Conservation (phyloP, 495 filamentous ascomycete genomes). For the Xylaria curta region DNA sequence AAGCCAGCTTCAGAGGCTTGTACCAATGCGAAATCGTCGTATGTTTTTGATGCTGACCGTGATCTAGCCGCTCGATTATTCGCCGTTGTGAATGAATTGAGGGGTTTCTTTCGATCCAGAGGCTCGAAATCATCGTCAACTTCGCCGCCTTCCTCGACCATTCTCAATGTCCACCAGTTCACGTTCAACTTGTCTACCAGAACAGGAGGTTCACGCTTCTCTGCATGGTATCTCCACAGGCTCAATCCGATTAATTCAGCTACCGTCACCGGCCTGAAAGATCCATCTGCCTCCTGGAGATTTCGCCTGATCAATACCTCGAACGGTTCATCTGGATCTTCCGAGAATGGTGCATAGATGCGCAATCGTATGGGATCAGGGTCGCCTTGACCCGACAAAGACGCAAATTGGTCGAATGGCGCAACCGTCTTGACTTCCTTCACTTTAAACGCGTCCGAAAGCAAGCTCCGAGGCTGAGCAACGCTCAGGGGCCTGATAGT, state of each 20-base stretch:
- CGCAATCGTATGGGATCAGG: slow-evolving; percentile 81
- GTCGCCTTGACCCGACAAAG: slow-evolving; percentile 85
- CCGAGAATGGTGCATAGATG: slow-evolving; percentile 86
- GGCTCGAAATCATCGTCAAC: slow-evolving; percentile 96
- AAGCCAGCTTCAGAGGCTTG: slow-evolving; percentile 79
- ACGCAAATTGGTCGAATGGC: slow-evolving; percentile 83
- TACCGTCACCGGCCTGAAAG: slow-evolving; percentile 73
- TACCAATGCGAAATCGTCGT: slow-evolving; percentile 92
- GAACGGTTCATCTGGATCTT: slow-evolving; percentile 69
- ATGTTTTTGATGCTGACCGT: slow-evolving; percentile 79
- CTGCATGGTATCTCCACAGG: slow-evolving; percentile 85
- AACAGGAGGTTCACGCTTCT: slow-evolving; percentile 75
- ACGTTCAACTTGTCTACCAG: slow-evolving; percentile 75
- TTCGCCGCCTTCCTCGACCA: slow-evolving; percentile 88
- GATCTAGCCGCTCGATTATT: slow-evolving; percentile 76
- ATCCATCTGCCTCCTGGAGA: slow-evolving; percentile 71
- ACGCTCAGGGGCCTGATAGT: slow-evolving; percentile 81
- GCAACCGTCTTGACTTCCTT: slow-evolving; percentile 79
- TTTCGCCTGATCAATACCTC: slow-evolving; percentile 80
- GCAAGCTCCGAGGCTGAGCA: slow-evolving; percentile 76
- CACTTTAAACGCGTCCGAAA: slow-evolving; percentile 72
- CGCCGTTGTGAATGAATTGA: slow-evolving; percentile 87
- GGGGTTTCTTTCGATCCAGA: slow-evolving; percentile 75
- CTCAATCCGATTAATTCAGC: slow-evolving; percentile 89
- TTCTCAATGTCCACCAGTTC: slow-evolving; percentile 89